Conservation (phyloP, 352 stramenopile species). For the Phytophthora agathidicida region DNA sequence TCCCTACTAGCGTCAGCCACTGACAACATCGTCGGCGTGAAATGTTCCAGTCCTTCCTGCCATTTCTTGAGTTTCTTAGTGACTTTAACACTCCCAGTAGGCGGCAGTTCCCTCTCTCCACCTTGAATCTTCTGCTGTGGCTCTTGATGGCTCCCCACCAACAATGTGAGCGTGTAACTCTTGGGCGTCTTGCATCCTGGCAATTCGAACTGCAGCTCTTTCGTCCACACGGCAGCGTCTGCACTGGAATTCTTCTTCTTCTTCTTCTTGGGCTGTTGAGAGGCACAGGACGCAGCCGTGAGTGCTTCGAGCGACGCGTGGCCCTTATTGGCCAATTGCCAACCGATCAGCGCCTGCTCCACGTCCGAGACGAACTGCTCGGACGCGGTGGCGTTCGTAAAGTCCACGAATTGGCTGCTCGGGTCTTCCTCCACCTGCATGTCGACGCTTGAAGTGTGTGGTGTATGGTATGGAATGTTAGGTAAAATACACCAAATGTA, state of each 20-base stretch:
- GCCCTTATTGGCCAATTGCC: constrained; percentile 71
- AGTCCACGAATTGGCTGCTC: constrained; percentile 87
- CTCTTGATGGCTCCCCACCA: constrained; percentile 23
- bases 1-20: constrained; percentile 60
- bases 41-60: constrained; percentile 73
- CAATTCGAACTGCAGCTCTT: constrained; percentile 37
- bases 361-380: constrained; percentile 83
- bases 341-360: constrained; percentile 76
- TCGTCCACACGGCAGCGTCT: constrained; percentile 39
- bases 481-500: too few relatives aligned
- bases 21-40: constrained; percentile 80
- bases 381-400: constrained; percentile 81
- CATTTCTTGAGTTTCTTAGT: constrained; percentile 49
- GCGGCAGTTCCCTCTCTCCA: neutral
- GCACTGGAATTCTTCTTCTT: too few relatives aligned
- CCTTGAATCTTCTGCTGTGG: neutral
- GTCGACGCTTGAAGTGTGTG: constrained; percentile 26
- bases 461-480: neutral
- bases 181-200: constrained; percentile 20
- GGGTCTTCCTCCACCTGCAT: constrained; percentile 84
- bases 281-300: constrained; percentile 13
- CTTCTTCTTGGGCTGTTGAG: too few relatives aligned
- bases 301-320: constrained; percentile 56
- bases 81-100: neutral
- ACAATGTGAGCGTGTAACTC: constrained; percentile 61